Evolutionary conservation across 2,329 filamentous ascomycete genomes (phyloP), one percentile per base, ranked within the genome.

Genomic region (Botrytis medusae): DNA sequence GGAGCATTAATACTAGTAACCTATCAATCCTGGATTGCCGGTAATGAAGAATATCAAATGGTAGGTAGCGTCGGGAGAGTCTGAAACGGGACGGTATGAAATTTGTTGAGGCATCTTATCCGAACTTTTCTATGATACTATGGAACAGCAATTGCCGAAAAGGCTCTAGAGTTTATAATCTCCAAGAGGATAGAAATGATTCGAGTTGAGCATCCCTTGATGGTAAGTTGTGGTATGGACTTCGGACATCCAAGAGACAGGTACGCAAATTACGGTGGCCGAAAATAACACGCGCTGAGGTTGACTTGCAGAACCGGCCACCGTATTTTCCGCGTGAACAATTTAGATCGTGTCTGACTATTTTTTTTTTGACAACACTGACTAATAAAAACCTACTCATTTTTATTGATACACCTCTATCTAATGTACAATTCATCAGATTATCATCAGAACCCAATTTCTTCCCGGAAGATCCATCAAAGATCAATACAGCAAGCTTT

Each of bases 11-110:
- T 83, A 83, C 82, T 95, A 95, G 85, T 93, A 95, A 72, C 87
- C 88, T 69, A 94, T 87, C 29, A 94, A 84, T 8, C 93, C 93
- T 8, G 93, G 93, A 76, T 95, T 95, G 32, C 93, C 93, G 42
- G 91, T 88, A 59, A 95, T 86, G 81, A 93, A 91, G 83, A 90
- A 94, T 77, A 95, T 83, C 68, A 94, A 86, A 74, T 78, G 73
- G 46, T 79, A 76, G 16, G 72, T 63, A 25, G 76, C 54, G 9
- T 71, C 61, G 5, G 74, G 54, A 44, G 74, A 72, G 34, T 74
- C 59, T 32, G 75, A 74, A 25, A 44, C 34, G 6, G 77, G 75
- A 40, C 67, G 65, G 54, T 78, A 74, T 42, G 74, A 75, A 25
- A 80, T 77, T 69, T 72, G 71, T 25, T 75, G 71, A 61, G 72